phyloP scores from a whole-genome alignment of 2,329 filamentous ascomycete genomes.

The Colletotrichum tropicale region DNA sequence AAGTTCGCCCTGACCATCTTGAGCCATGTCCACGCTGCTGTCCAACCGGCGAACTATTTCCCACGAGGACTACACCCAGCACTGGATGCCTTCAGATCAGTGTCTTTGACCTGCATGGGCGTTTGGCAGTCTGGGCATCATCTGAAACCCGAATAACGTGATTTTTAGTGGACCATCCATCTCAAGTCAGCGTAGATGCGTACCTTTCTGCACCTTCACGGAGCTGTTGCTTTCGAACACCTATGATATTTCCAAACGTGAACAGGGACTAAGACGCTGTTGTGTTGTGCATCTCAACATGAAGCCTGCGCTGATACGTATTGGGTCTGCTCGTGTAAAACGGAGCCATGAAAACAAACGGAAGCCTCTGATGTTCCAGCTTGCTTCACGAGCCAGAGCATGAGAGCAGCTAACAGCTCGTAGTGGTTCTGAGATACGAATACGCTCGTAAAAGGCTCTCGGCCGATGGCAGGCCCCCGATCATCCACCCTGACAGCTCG shows the following conservation, averaged over 20 bases:
- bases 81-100: not conserved
- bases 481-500: not conserved
- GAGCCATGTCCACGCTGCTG: not conserved
- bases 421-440: not conserved
- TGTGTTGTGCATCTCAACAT: not conserved
- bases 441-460: not conserved
- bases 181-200: not conserved
- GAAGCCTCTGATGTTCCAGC: not conserved
- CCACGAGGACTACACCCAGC: not conserved
- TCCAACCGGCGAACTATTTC: not conserved
- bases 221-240: not conserved
- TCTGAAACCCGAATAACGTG: not conserved
- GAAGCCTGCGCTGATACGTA: not conserved
- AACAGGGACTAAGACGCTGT: not conserved
- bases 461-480: not conserved
- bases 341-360: not conserved
- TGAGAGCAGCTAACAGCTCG: not conserved
- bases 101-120: not conserved
- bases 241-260: accelerated
- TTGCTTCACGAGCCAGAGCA: not conserved
- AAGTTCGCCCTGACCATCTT: not conserved
- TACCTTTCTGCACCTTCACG: not conserved
- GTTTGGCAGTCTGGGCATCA: not conserved
- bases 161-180: not conserved
- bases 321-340: not conserved